Evolutionary conservation across 306 rosid genomes (phyloP).

Genomic region (Sicyos edulis): DNA sequence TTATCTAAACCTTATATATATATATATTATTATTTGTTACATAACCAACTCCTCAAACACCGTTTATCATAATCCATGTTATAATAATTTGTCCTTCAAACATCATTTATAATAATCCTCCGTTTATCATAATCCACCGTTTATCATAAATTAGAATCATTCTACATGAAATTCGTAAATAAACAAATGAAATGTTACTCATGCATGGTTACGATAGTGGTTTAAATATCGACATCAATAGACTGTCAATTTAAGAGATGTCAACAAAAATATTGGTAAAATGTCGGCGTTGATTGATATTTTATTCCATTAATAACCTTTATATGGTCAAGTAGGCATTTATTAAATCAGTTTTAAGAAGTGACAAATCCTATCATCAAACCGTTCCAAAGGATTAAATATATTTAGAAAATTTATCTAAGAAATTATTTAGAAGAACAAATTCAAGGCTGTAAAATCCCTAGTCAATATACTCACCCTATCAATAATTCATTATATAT

Average conservation of each 20-base stretch:
- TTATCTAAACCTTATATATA: too few species aligned
- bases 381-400: not conserved
- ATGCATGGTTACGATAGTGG: not conserved
- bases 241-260: not conserved
- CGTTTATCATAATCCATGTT: too few species aligned
- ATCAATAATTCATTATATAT: not conserved
- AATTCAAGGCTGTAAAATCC: not conserved
- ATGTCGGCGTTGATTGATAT: not conserved
- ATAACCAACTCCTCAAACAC: too few species aligned
- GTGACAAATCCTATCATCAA: slow-evolving; percentile 11
- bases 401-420: too few species aligned
- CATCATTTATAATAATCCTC: too few species aligned
- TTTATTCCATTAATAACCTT: not conserved
- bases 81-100: too few species aligned
- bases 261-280: not conserved
- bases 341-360: not conserved
- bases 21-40: too few species aligned
- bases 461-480: not conserved
- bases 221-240: not conserved
- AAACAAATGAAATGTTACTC: too few species aligned
- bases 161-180: too few species aligned
- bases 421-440: too few species aligned
- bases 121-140: too few species aligned
- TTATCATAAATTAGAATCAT: too few species aligned
- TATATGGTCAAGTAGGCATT: not conserved